Evolutionary conservation across 345 rosid genomes (phyloP).

Genomic region (Passiflora organensis): DNA sequence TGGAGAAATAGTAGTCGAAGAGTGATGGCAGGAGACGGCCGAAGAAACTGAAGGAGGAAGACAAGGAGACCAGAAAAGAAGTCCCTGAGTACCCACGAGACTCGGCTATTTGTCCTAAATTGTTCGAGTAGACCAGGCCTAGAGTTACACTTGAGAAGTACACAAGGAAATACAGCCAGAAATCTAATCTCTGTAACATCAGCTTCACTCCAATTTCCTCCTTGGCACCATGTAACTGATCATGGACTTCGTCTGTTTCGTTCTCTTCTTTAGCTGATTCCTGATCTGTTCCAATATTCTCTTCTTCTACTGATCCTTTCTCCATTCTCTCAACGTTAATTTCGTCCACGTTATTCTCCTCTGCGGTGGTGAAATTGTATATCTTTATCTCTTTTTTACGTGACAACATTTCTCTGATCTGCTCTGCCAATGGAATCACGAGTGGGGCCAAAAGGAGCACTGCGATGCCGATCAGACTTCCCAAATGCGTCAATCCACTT

Average conservation of each 20-base stretch:
- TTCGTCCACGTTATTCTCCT: conserved; percentile 14
- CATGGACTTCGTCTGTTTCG: conserved; percentile 18
- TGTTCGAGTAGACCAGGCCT: conserved; percentile 71
- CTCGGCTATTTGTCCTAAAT: conserved; percentile 90
- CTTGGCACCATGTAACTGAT: conserved; percentile 51
- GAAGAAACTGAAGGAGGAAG: conserved; percentile 81
- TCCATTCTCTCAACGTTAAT: conserved; percentile 2
- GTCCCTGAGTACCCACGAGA: conserved; percentile 59
- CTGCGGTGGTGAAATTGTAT: conserved; percentile 7
- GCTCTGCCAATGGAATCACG: conserved; percentile 33
- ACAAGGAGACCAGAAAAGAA: conserved; percentile 58
- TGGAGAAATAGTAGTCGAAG: conserved; percentile 51
- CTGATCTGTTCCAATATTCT: conserved; percentile 2
- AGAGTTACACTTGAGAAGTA: conserved; percentile 82
- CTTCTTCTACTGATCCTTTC: conserved; percentile 16
- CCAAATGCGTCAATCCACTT: conserved; percentile 24
- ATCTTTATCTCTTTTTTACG: conserved; percentile 21
- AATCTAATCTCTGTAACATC: conserved; percentile 54
- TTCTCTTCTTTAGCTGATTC: conserved; percentile 13
- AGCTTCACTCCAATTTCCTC: conserved; percentile 65
- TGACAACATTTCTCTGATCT: conserved; percentile 7
- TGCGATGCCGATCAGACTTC: conserved; percentile 39
- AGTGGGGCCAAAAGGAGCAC: conserved; percentile 48
- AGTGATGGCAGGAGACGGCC: conserved; percentile 90
- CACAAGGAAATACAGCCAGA: conserved; percentile 70